These are phyloP conservation scores for Fusarium sp. DNA, from an alignment of 2,329 filamentous ascomycete genomes.

Conservation along the genomic window DNA sequence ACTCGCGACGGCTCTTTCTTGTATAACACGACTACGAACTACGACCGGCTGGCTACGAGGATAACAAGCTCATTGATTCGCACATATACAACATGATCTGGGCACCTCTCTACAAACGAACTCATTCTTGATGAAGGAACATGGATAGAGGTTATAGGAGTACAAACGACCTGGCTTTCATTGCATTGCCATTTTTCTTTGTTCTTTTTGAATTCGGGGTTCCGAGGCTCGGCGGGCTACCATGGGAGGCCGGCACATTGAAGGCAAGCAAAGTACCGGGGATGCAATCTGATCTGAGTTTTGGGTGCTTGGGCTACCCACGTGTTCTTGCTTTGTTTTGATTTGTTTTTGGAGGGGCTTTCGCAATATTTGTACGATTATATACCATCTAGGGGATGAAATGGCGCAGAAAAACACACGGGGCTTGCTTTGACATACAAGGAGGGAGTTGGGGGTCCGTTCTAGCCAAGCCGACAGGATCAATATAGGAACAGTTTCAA, in stretches of 20 bases:
- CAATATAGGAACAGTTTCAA: slow-evolving; percentile 21
- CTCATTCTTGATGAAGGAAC: slow-evolving; percentile 43
- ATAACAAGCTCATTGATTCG: slow-evolving; percentile 38
- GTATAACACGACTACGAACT: slow-evolving; percentile 47
- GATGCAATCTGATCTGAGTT: slow-evolving; percentile 7
- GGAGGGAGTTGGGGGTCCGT: slow-evolving; percentile 28
- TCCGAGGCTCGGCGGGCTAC: slow-evolving; percentile 10
- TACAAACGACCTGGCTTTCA: slow-evolving; percentile 39
- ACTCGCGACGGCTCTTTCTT: slow-evolving; percentile 38
- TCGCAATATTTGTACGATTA: slow-evolving; percentile 39
- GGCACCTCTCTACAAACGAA: slow-evolving; percentile 41
- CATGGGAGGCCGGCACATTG: slow-evolving; percentile 8
- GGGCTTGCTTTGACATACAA: slow-evolving; percentile 27
- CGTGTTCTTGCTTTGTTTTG: too few relatives aligned
- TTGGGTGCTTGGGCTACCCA: slow-evolving; percentile 9
- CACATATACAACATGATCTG: slow-evolving; percentile 36
- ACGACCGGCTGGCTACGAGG: slow-evolving; percentile 41
- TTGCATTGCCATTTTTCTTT: slow-evolving; percentile 33
- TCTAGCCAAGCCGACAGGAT: slow-evolving; percentile 21
- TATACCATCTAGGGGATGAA: slow-evolving; percentile 42
- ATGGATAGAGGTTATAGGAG: slow-evolving; percentile 49
- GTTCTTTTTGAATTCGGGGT: slow-evolving; percentile 15
- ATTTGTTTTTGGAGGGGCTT: slow-evolving; percentile 9
- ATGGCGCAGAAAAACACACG: slow-evolving; percentile 40
- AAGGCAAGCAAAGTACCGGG: slow-evolving; percentile 13